phyloP scores from a whole-genome alignment of 2,329 filamentous ascomycete species.

The Elsinoe perseae region DNA sequence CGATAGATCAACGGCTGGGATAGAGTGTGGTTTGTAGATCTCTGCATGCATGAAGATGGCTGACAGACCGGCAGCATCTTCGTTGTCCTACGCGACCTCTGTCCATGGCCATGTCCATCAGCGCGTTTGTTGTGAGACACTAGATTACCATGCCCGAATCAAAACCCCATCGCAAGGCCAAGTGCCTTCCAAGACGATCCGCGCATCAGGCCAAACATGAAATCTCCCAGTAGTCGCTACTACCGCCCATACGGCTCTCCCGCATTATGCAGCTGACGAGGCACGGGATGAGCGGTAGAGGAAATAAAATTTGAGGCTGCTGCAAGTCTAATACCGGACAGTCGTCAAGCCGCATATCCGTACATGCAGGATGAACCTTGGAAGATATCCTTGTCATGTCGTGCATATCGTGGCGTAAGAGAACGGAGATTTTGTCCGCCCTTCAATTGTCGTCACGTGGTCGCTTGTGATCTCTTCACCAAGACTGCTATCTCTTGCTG shows the following conservation, averaged over 20 bases:
- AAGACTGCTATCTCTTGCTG: not conserved
- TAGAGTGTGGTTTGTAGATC: not conserved
- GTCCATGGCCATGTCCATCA: not conserved
- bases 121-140: not conserved
- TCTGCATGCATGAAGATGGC: not conserved
- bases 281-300: not conserved
- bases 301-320: not conserved
- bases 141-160: not conserved
- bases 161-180: not conserved
- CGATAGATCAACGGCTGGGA: not conserved
- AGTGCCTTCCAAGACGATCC: not conserved
- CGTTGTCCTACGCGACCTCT: not conserved
- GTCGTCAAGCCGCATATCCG: conserved; percentile 2
- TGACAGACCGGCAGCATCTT: not conserved
- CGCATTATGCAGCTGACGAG: not conserved
- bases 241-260: not conserved
- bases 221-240: not conserved
- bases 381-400: not conserved
- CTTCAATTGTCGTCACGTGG: not conserved
- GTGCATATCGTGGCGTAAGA: not conserved
- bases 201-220: not conserved
- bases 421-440: not conserved
- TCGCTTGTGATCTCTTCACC: too few species aligned
- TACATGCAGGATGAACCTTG: not conserved
- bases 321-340: not conserved